A percentile compares a stretch with the other conserved stretches of the same genome.
Conservation (phyloP, 2,329 filamentous ascomycete species). For the Colletotrichum sp. region DNA sequence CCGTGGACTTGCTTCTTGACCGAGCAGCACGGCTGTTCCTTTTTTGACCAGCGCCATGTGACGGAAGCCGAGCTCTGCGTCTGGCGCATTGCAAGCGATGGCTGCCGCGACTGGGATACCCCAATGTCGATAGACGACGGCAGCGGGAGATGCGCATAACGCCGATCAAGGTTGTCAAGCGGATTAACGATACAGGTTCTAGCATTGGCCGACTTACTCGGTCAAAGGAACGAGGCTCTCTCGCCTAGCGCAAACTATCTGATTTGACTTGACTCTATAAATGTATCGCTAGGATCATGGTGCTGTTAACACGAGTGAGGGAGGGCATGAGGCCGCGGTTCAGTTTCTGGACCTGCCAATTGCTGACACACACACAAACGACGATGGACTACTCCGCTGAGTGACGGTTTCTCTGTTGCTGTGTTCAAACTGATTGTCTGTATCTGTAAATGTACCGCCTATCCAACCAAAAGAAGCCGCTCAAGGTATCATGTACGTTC, state of each 20-base stretch:
- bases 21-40: background rate
- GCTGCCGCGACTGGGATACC: background rate
- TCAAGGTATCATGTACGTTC: slow-evolving; percentile 9
- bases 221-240: background rate
- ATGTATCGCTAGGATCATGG: background rate
- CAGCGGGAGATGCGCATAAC: background rate
- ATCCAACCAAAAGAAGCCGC: background rate
- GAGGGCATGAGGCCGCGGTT: background rate
- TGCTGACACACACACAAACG: background rate
- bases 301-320: background rate
- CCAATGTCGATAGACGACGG: background rate
- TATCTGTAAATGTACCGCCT: background rate
- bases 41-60: background rate
- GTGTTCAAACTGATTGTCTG: background rate
- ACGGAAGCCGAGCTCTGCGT: background rate
- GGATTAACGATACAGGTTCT: background rate
- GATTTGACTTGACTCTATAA: background rate
- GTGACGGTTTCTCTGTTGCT: background rate
- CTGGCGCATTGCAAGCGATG: background rate
- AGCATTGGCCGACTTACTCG: background rate
- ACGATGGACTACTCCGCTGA: background rate
- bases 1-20: background rate
- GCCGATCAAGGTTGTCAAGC: background rate
- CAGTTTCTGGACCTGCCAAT: background rate
- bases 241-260: background rate